These are phyloP conservation scores for Chlamydomonas schloesseri DNA, from an alignment of 139 green algal species.

Conservation along the genomic window DNA sequence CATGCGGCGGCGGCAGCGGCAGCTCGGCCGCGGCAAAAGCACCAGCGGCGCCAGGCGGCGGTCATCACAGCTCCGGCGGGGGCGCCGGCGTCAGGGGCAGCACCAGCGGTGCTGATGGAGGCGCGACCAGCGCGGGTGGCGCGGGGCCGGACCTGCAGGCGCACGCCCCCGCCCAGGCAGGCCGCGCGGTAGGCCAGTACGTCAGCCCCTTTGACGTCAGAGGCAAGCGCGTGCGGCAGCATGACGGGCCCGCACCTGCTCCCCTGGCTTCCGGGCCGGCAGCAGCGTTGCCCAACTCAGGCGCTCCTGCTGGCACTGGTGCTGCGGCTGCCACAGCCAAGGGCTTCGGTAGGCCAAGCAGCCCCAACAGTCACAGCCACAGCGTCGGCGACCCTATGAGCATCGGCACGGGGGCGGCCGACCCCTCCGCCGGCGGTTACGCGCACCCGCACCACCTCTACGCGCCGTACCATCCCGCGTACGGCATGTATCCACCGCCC, in stretches of 20 bases:
- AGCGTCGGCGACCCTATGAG: conserved; percentile 20
- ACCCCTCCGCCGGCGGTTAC: too few species aligned
- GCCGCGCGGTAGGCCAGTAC: background rate
- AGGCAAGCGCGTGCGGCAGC: conserved; percentile 17
- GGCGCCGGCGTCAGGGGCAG: too few species aligned
- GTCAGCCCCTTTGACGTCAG: background rate
- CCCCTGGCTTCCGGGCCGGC: background rate
- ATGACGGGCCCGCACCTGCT: background rate
- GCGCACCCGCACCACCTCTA: too few species aligned
- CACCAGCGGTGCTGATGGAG: too few species aligned
- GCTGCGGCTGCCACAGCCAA: background rate
- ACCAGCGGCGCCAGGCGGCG: too few species aligned
- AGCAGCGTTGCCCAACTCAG: too few species aligned
- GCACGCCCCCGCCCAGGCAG: too few species aligned
- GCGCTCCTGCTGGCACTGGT: background rate
- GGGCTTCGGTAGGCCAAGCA: background rate
- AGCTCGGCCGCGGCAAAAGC: too few species aligned
- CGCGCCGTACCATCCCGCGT: conserved; percentile 6
- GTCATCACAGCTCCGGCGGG: too few species aligned
- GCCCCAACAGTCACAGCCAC: conserved; percentile 9
- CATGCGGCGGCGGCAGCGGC: too few species aligned
- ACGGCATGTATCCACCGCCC: background rate
- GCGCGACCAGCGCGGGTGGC: too few species aligned
- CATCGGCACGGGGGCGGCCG: background rate
- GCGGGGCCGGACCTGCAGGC: too few species aligned